Percentiles rank a stretch among this genome's conserved stretches.
Conservation (phyloP, 2,329 filamentous ascomycete genomes). For the Fusarium clavum region DNA sequence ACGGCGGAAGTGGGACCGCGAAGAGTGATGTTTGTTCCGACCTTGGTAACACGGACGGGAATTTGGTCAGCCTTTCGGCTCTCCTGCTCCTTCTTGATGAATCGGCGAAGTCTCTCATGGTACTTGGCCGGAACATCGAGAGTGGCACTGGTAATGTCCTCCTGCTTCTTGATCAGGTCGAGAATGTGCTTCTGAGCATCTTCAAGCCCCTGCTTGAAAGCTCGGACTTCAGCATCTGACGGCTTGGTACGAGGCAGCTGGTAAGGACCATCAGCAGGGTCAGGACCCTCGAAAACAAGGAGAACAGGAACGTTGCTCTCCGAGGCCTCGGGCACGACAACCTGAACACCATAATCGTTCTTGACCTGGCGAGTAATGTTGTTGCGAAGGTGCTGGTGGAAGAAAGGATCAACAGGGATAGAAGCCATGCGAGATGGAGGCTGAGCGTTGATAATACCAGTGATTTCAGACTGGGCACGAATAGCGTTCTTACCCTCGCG, state of each 20-base stretch:
- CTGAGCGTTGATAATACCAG: slow-evolving; percentile 77
- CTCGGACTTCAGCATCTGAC: slow-evolving; percentile 60
- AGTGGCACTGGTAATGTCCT: slow-evolving; percentile 61
- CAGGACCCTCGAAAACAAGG: slow-evolving; percentile 79
- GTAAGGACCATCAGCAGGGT: slow-evolving; percentile 59
- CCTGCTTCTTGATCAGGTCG: slow-evolving; percentile 69
- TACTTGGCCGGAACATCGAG: slow-evolving; percentile 72
- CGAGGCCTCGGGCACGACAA: slow-evolving; percentile 75
- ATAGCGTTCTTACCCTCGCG: slow-evolving; percentile 85
- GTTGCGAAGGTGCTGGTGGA: slow-evolving; percentile 76
- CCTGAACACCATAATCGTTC: slow-evolving; percentile 76
- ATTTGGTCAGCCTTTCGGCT: slow-evolving; percentile 67
- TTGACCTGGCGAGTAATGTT: slow-evolving; percentile 73
- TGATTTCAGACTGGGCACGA: slow-evolving; percentile 80
- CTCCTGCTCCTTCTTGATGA: slow-evolving; percentile 74
- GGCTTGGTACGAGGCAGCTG: slow-evolving; percentile 67
- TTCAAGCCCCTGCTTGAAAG: slow-evolving; percentile 66
- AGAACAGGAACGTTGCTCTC: slow-evolving; percentile 73
- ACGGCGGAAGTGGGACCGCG: slow-evolving; percentile 82
- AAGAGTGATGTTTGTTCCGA: slow-evolving; percentile 73
- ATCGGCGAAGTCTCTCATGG: slow-evolving; percentile 71
- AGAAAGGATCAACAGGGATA: slow-evolving; percentile 80
- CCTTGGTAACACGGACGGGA: slow-evolving; percentile 68
- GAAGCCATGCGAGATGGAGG: slow-evolving; percentile 77
- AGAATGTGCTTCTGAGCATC: slow-evolving; percentile 69